A percentile compares a stretch with the other conserved stretches of the same genome.
phyloP scores from a whole-genome alignment of 306 rosid genomes.

The Vigna reflexopilosa region DNA sequence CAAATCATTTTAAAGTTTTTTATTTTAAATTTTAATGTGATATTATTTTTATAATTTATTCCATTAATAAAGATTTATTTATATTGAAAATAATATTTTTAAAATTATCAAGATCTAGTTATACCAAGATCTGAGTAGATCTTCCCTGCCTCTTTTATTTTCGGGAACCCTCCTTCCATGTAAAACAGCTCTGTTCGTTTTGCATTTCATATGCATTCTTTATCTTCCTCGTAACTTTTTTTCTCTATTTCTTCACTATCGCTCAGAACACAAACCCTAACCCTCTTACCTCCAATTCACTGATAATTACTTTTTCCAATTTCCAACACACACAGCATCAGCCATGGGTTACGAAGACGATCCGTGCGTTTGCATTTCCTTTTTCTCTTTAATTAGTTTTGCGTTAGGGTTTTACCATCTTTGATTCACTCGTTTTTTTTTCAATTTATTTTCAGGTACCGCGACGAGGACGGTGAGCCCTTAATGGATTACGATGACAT shows the following conservation, averaged over 20 bases:
- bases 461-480: constrained; percentile 95
- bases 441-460: constrained; percentile 59
- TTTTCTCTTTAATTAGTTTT: neutral
- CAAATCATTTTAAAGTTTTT: no score
- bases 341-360: constrained; percentile 83
- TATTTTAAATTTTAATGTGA: no score
- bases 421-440: neutral
- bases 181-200: neutral
- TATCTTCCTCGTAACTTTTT: neutral
- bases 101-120: no score
- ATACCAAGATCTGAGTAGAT: no score
- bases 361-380: constrained; percentile 56
- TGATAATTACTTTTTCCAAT: neutral
- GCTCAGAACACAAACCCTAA: neutral
- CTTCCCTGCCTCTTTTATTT: no score
- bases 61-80: no score
- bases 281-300: neutral
- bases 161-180: no score
- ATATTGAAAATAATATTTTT: no score
- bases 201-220: neutral
- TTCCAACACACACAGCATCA: neutral
- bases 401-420: constrained; percentile 41
- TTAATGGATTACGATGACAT: constrained; percentile 88
- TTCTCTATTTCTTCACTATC: neutral
- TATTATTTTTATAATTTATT: no score